These are phyloP conservation scores for Xylariales sp. DNA, from an alignment of 2,329 filamentous ascomycete species.

Conservation along the genomic window DNA sequence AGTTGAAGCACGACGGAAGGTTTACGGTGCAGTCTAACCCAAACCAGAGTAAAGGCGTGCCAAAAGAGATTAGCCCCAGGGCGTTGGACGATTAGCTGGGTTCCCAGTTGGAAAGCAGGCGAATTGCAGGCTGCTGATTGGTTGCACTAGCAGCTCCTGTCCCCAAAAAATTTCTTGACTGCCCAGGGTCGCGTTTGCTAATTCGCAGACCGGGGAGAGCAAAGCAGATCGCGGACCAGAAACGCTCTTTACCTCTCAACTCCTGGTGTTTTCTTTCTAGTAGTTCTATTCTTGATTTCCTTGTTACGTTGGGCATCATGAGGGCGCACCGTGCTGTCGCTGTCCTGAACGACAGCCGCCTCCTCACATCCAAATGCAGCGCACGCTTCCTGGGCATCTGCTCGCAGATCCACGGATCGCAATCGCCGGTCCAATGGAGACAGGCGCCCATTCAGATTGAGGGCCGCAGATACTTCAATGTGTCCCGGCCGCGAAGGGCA, in stretches of 20 bases:
- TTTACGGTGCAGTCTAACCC: too few species aligned
- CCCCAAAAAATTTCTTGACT: background rate
- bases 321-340: slow-evolving; percentile 33
- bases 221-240: background rate
- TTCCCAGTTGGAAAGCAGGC: too few species aligned
- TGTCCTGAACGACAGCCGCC: slow-evolving; percentile 31
- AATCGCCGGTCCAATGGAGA: slow-evolving; percentile 25
- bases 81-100: too few species aligned
- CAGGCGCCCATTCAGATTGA: slow-evolving; percentile 25
- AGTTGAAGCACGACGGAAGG: too few species aligned
- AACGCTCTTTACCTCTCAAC: background rate
- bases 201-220: too few species aligned
- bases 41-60: too few species aligned
- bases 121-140: too few species aligned
- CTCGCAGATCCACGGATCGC: slow-evolving; percentile 19
- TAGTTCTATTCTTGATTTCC: slow-evolving; percentile 11
- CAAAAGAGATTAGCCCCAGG: too few species aligned
- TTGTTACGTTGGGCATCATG: slow-evolving; percentile 25
- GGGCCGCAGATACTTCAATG: slow-evolving; percentile 34
- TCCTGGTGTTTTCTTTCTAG: slow-evolving; percentile 6
- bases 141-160: too few species aligned
- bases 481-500: slow-evolving; percentile 27
- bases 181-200: background rate
- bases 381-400: slow-evolving; percentile 27
- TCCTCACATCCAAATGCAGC: slow-evolving; percentile 26